These are phyloP conservation scores for Dysphania ambrosioides DNA, from an alignment of 148 eudicot species.

Conservation along the genomic window DNA sequence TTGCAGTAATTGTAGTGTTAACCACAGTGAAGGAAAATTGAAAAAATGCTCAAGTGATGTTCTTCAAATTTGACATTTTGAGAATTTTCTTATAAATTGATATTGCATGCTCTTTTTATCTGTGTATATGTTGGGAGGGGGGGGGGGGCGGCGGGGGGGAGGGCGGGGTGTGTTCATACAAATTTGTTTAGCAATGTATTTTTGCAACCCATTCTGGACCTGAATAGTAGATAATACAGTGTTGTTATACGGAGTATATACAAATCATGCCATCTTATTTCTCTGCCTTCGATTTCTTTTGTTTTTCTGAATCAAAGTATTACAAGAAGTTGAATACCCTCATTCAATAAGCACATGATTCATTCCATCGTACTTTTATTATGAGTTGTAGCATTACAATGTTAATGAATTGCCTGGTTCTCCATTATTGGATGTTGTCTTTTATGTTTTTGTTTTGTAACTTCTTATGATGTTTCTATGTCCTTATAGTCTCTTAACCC, in stretches of 20 bases:
- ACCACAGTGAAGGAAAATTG: too few species aligned
- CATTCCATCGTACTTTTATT: not conserved
- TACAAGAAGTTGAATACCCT: not conserved
- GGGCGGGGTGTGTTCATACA: too few species aligned
- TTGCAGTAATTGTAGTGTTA: too few species aligned
- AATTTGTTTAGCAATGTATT: too few species aligned
- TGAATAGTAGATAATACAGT: not conserved
- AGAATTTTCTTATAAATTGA: too few species aligned
- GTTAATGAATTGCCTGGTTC: not conserved
- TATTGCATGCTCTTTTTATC: too few species aligned
- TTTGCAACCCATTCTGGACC: too few species aligned
- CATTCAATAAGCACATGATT: not conserved
- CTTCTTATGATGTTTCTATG: constrained; percentile 6
- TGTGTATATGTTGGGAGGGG: too few species aligned
- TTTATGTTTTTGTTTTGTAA: not conserved
- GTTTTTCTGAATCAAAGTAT: not conserved
- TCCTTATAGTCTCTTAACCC: constrained; percentile 74
- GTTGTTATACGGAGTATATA: not conserved
- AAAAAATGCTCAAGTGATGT: too few species aligned
- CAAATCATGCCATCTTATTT: not conserved
- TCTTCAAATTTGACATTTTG: too few species aligned
- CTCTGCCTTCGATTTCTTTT: not conserved
- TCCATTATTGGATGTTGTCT: not conserved
- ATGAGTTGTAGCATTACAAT: not conserved
- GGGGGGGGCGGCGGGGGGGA: too few species aligned